Conservation (phyloP, 192 early-diverging fungal species). For the Funneliformis mosseae region DNA sequence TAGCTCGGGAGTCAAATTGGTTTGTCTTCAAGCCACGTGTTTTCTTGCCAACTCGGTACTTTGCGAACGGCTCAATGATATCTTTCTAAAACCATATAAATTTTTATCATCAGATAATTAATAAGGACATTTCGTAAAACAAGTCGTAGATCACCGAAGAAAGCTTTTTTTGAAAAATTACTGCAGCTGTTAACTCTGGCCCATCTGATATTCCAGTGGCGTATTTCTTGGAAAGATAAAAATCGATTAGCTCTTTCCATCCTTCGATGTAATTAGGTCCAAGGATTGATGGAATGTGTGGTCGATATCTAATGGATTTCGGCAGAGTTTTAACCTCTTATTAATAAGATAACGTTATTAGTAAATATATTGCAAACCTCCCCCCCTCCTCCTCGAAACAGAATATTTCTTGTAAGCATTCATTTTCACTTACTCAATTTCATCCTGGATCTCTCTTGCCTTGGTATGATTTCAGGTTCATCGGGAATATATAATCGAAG, state of each 20-base stretch:
- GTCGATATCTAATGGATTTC: neutral
- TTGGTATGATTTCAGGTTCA: neutral
- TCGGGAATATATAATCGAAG: neutral
- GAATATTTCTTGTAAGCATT: neutral
- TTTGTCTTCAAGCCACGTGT: neutral
- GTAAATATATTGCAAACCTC: neutral
- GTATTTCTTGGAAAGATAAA: neutral
- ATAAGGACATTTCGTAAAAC: neutral
- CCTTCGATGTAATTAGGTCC: neutral
- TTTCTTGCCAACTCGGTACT: neutral
- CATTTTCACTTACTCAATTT: neutral
- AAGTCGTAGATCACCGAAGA: neutral
- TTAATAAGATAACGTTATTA: neutral
- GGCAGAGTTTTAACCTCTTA: neutral
- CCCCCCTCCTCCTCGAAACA: neutral
- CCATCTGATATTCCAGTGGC: neutral
- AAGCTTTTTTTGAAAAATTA: neutral
- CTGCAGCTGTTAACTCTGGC: neutral
- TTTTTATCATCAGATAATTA: neutral
- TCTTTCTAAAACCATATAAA: neutral
- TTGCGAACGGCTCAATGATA: neutral
- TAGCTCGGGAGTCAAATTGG: neutral
- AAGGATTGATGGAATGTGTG: neutral
- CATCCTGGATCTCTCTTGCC: neutral
- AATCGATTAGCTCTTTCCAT: neutral